Conservation (phyloP, 2,329 filamentous ascomycete species). For the Pseudogymnoascus sp. region DNA sequence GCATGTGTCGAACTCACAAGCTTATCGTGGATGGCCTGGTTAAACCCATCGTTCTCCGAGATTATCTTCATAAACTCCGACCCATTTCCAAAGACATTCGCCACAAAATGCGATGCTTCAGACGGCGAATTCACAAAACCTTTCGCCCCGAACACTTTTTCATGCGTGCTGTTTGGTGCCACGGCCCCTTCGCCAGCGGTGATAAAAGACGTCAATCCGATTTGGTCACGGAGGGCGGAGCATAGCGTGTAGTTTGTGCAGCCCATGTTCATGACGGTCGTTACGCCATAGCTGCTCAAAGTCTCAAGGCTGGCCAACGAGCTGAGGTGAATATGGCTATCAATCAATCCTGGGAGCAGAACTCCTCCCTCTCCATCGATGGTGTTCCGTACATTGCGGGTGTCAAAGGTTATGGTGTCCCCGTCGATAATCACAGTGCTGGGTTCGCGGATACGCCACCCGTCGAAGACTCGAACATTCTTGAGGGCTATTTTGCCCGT, state of each 20-base stretch:
- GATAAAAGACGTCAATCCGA: conserved; percentile 11
- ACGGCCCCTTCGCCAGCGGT: conserved; percentile 8
- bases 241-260: conserved; percentile 20
- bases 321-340: conserved; percentile 25
- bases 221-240: conserved; percentile 10
- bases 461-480: conserved; percentile 12
- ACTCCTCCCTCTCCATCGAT: conserved; percentile 24
- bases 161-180: conserved; percentile 12
- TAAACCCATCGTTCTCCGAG: not conserved
- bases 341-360: conserved; percentile 28
- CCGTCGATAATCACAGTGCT: conserved; percentile 12
- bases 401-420: conserved; percentile 6
- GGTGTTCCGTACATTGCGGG: not conserved
- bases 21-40: conserved; percentile 19
- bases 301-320: conserved; percentile 19
- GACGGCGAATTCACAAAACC: not conserved
- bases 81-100: conserved; percentile 10
- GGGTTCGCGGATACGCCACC: conserved; percentile 3
- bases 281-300: conserved; percentile 25
- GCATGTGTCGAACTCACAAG: conserved; percentile 18
- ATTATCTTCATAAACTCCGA: conserved; percentile 11
- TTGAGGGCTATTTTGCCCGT: conserved; percentile 7
- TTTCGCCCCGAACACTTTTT: not conserved
- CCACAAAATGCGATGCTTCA: conserved; percentile 9
- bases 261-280: conserved; percentile 25